These are phyloP conservation scores for Liquidambar formosana DNA, from an alignment of 164 flowering plant genomes.

Conservation along the genomic window DNA sequence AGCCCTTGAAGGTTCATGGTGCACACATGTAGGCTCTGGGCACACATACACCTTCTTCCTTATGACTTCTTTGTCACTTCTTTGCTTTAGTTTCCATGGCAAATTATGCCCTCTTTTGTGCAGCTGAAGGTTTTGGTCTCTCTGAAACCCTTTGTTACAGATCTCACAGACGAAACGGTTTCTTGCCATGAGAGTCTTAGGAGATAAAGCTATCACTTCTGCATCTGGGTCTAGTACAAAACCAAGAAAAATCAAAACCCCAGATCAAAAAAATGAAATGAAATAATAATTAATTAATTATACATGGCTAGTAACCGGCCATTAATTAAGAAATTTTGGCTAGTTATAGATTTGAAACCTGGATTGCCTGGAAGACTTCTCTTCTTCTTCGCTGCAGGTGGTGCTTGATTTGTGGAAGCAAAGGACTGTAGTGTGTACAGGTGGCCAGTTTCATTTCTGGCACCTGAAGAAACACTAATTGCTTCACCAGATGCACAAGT, in stretches of 20 bases:
- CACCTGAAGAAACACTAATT: slow-evolving; percentile 29
- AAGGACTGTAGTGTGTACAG: slow-evolving; percentile 13
- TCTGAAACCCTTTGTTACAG: slow-evolving; percentile 29
- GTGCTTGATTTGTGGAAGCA: slow-evolving; percentile 18
- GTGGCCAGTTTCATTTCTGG: slow-evolving; percentile 18
- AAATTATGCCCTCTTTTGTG: slow-evolving; percentile 35
- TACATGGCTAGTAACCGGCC: no score
- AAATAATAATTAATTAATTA: not conserved
- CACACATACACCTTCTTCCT: slow-evolving; percentile 34
- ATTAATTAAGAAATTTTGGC: not conserved
- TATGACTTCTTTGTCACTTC: slow-evolving; percentile 16
- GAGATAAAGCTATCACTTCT: slow-evolving; percentile 33
- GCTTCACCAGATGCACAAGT: slow-evolving; percentile 36
- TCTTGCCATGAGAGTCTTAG: slow-evolving; percentile 20
- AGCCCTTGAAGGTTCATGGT: slow-evolving; percentile 33
- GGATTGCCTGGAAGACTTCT: slow-evolving; percentile 45
- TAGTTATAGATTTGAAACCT: slow-evolving; percentile 13
- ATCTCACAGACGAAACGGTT: slow-evolving; percentile 31
- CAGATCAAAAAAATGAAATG: not conserved
- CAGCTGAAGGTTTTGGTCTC: slow-evolving; percentile 30
- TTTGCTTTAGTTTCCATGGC: slow-evolving; percentile 37
- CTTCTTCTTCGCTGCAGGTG: slow-evolving; percentile 32
- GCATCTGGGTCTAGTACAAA: slow-evolving; percentile 28
- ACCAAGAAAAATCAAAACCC: not conserved
- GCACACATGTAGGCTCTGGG: slow-evolving; percentile 31